A percentile compares a stretch with the other conserved stretches of the same genome.
phyloP scores from a whole-genome alignment of 768 basidiomycete species.

The Mycena galopus region DNA sequence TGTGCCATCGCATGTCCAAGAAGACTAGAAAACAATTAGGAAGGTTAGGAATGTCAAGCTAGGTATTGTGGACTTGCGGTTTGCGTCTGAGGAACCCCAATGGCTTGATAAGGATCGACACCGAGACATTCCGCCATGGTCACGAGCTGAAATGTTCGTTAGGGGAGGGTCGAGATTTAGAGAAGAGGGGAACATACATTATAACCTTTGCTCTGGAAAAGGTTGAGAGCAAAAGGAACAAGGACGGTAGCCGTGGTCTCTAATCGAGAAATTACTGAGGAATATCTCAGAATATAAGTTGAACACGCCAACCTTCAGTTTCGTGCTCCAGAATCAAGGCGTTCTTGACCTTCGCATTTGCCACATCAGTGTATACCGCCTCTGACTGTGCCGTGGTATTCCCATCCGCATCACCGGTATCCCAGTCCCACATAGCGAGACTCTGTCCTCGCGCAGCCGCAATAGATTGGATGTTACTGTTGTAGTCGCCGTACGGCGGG shows the following conservation, averaged over 20 bases:
- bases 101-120: neutral
- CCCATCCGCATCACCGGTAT: neutral
- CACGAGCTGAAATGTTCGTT: neutral
- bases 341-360: neutral
- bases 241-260: conserved; percentile 19
- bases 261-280: neutral
- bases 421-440: neutral
- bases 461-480: neutral
- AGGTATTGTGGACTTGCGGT: neutral
- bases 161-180: neutral
- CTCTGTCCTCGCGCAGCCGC: neutral
- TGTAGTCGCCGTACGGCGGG: neutral
- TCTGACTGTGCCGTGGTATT: neutral
- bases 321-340: neutral
- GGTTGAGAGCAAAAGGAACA: conserved; percentile 13
- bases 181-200: conserved; percentile 23
- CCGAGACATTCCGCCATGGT: neutral
- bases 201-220: conserved; percentile 39
- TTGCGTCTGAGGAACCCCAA: neutral
- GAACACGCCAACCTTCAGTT: neutral
- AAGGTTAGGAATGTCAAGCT: neutral
- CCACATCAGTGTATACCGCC: neutral
- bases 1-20: neutral
- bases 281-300: neutral
- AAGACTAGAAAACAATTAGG: neutral